phyloP scores from a whole-genome alignment of 164 flowering plant species.

The Santalum album region DNA sequence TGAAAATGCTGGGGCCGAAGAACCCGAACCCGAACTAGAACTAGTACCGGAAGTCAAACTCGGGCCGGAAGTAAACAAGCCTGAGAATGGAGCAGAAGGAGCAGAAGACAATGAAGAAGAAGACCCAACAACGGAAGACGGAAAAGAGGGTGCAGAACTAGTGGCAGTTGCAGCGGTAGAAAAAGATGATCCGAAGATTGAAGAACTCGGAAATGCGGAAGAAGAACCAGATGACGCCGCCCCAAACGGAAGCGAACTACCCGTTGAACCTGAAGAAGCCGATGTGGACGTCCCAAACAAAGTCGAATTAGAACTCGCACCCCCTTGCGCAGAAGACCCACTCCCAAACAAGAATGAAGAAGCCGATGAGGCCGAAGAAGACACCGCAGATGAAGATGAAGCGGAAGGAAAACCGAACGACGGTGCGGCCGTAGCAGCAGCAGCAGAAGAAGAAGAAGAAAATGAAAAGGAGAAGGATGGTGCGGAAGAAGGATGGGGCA shows the following conservation, averaged over 20 bases:
- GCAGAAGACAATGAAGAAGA: not conserved
- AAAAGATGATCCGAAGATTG: slow-evolving; percentile 7
- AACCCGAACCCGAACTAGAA: slow-evolving; percentile 5
- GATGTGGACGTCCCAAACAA: slow-evolving; percentile 10
- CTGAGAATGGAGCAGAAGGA: slow-evolving; percentile 6
- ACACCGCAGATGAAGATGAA: slow-evolving; percentile 6
- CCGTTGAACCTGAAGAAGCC: not conserved
- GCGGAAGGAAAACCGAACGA: slow-evolving; percentile 8
- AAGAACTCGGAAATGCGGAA: slow-evolving; percentile 3
- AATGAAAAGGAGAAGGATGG: too few species aligned
- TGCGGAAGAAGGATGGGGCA: too few species aligned
- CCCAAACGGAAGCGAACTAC: slow-evolving; percentile 11
- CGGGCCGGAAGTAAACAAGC: not conserved
- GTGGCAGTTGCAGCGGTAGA: slow-evolving; percentile 3
- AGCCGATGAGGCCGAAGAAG: slow-evolving; percentile 9
- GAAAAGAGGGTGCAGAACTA: not conserved
- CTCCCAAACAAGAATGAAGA: slow-evolving; percentile 9
- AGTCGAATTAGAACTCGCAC: slow-evolving; percentile 5
- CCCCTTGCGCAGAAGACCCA: slow-evolving; percentile 3
- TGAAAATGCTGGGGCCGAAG: slow-evolving; percentile 22
- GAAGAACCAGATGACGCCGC: slow-evolving; percentile 3
- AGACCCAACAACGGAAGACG: not conserved
- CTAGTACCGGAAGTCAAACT: not conserved
- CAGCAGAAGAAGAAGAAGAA: not conserved
- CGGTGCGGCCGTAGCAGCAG: slow-evolving; percentile 8